A percentile compares a stretch with the other conserved stretches of the same genome.
Conservation (phyloP, 495 filamentous ascomycete species). For the Penicillium robsamsonii region DNA sequence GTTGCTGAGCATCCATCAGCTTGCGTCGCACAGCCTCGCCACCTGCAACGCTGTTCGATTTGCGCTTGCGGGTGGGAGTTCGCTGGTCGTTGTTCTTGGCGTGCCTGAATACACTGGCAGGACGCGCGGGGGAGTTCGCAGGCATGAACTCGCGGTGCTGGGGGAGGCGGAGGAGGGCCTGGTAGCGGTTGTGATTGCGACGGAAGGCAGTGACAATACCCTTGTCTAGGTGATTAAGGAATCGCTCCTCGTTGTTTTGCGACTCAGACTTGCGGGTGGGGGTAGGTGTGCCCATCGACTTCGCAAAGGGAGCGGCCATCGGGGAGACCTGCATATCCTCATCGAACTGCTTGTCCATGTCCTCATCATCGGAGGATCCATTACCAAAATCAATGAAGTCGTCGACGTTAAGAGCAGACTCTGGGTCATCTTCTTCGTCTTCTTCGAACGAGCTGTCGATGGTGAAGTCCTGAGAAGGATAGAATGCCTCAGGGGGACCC, state of each 20-base stretch:
- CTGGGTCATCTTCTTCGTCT: slow-evolving; percentile 64
- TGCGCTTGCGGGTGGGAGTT: slow-evolving; percentile 45
- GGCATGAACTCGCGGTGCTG: slow-evolving; percentile 52
- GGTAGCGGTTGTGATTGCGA: slow-evolving; percentile 70
- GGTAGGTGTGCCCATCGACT: slow-evolving; percentile 42
- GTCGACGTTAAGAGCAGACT: slow-evolving; percentile 61
- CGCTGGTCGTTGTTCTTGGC: slow-evolving; percentile 44
- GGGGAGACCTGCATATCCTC: slow-evolving; percentile 40
- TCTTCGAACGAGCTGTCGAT: slow-evolving; percentile 54
- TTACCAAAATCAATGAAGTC: slow-evolving; percentile 71
- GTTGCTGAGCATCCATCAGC: slow-evolving; percentile 44
- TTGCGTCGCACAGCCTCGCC: slow-evolving; percentile 49
- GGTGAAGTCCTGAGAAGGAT: slow-evolving; percentile 60
- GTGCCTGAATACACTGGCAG: slow-evolving; percentile 49
- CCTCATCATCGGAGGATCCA: slow-evolving; percentile 52
- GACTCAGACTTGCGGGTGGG: slow-evolving; percentile 51
- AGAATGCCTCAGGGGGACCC: slow-evolving; percentile 75
- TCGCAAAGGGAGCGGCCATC: slow-evolving; percentile 32
- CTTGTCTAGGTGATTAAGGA: slow-evolving; percentile 67
- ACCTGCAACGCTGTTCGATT: slow-evolving; percentile 36
- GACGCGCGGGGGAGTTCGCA: slow-evolving; percentile 44
- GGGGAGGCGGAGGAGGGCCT: slow-evolving; percentile 63
- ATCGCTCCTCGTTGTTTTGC: slow-evolving; percentile 53
- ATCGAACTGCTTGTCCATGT: slow-evolving; percentile 38
- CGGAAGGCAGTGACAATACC: slow-evolving; percentile 76